Evolutionary conservation across 352 stramenopile genomes (phyloP), one percentile per base, ranked within the genome.

Genomic region (Phytophthora brassicae): DNA sequence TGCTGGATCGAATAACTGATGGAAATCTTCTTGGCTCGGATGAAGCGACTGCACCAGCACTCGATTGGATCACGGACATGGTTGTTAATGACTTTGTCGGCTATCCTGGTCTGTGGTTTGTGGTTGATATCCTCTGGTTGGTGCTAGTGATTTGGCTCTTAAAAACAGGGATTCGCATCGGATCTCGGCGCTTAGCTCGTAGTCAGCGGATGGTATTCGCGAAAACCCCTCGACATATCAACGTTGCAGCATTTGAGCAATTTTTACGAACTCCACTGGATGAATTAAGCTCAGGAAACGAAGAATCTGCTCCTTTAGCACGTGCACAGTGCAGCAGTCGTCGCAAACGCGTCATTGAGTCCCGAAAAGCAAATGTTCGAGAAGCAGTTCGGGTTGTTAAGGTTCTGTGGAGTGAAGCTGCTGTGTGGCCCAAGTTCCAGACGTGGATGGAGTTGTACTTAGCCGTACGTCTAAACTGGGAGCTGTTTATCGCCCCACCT

Each of bases 1-100:
- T 98, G 19, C 78, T 99, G 12, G 96, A 99, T 74, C 88, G 96
- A 55, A 82, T 99, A 59, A 98, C 95, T 1, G 94, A 97, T 41
- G 83, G 86, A 17, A 95, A 94, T 66, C 77, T 96, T 7, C 81
- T 98, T 14, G 81, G 80, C 4, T 84, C 77, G 38, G 78, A 90
- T 41, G 66, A 74, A 49, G 75, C 69, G 14, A 60, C 60, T 0
- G 50, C 81, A 6, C 70, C 62, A 31, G 58, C 70, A 3, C 70
- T 90, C 45, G 49, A 83, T 16, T 92, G 81, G 83, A 76, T 72
- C 7, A 79, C 77, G 2, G 62, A 81, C 6, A 60, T 74, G 48
- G 60, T 92, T 20, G 68, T 77, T 4, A 49, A 77, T 7, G 59
- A 73, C 6, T 62, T 90, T 3, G 47, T 89, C 19, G 20, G 60